A percentile compares a stretch with the other conserved stretches of the same genome.
Evolutionary conservation across 2,329 filamentous ascomycete species (phyloP).

Genomic region (Ophiostoma perfectum): DNA sequence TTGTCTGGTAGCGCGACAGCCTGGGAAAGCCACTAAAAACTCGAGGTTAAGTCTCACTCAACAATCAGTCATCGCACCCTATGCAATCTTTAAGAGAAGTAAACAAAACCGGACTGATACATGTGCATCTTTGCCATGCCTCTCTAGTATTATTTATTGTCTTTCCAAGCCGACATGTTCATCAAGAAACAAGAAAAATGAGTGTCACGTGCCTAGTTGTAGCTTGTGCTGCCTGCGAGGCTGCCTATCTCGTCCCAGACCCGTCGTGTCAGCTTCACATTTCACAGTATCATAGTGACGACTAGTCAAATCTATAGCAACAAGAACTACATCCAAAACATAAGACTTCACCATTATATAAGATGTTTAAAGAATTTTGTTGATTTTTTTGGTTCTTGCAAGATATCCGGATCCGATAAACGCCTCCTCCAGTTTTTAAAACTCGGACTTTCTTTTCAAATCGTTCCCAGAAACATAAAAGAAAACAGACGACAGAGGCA

Average conservation of each 20-base stretch:
- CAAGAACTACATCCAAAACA: no score
- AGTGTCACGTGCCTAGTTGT: neutral
- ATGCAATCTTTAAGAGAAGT: neutral
- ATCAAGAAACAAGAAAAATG: neutral
- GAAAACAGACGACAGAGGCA: slow-evolving; percentile 9
- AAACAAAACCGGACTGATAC: neutral
- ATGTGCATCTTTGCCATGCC: neutral
- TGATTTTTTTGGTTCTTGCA: slow-evolving; percentile 49
- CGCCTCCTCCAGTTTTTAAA: slow-evolving; percentile 48
- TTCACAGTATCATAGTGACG: no score
- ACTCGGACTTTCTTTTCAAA: slow-evolving; percentile 20
- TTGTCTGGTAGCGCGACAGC: slow-evolving; percentile 13
- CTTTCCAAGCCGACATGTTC: neutral
- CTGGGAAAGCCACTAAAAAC: neutral
- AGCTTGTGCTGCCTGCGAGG: neutral
- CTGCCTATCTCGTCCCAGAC: neutral
- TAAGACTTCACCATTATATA: no score
- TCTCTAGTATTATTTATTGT: neutral
- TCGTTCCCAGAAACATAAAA: slow-evolving; percentile 14
- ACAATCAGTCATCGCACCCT: neutral
- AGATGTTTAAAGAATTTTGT: slow-evolving; percentile 35
- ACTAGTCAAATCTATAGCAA: no score
- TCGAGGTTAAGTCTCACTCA: neutral
- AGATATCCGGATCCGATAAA: slow-evolving; percentile 82
- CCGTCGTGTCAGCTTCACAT: no score